Base-by-base conservation (phyloP, 768 basidiomycete species). In the Tephrocybe sp. region DNA sequence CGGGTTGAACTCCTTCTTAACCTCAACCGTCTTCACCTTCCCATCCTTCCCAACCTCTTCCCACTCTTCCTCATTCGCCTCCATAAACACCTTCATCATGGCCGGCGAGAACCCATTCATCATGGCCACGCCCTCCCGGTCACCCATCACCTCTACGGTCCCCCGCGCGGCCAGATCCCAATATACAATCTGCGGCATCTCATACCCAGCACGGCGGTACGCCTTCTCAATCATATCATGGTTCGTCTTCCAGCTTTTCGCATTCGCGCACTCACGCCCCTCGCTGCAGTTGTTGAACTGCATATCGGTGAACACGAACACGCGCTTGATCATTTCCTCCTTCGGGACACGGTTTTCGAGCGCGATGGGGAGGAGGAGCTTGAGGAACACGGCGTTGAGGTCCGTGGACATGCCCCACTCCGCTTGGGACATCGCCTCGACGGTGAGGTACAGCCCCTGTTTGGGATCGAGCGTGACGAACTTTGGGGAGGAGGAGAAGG, bases 301-400 rank as follows among this genome's bases (percentile, higher is more conserved):
- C 87, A 89, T 89, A 60, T 89, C 86, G 2, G 80, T 79, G 62
- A 91, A 89, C 35, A 89, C 74, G 60, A 90, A 89, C 0, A 89
- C 66, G 4, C 84, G 77, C 68, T 86, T 83, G 68, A 89, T 77
- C 86, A 89, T 88, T 39, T 88, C 79, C 44, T 84, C 84, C 48
- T 73, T 76, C 43, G 71, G 69, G n/a, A 91, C 66, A 0, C 79
- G 70, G 55, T 85, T 66, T 61, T 71, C 57, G 49, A 79, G 57
- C 6, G 86, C 86, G 7, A 83, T 75, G 0, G 82, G 81, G 15
- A 89, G 76, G 11, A 89, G 68, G 27, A 89, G 74, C 13, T 80
- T 65, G 36, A 78, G 60, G 63, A 91, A 86, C 15, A 87, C 79
- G 1, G 80, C 76, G 26, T 78, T 65, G 25, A 87, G 69, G 49